These are phyloP conservation scores for Beauveria sp. DNA, from an alignment of 2,329 filamentous ascomycete genomes.

Conservation along the genomic window DNA sequence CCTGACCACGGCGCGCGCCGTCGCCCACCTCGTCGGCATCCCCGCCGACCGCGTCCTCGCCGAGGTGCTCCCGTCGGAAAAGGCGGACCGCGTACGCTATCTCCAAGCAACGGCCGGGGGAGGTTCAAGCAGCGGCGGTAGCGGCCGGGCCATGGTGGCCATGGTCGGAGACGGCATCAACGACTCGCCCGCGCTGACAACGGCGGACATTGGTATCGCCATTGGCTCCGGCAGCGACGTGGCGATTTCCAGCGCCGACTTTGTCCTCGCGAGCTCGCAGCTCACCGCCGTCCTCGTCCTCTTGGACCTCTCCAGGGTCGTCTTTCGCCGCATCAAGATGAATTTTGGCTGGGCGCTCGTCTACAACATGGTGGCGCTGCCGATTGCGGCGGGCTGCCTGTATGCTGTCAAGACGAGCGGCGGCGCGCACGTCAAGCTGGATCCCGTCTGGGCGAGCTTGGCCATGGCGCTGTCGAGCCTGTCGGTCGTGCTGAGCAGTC, in stretches of 20 bases:
- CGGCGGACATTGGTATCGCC: constrained; percentile 76
- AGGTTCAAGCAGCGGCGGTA: constrained; percentile 21
- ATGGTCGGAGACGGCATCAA: constrained; percentile 91
- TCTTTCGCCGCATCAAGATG: constrained; percentile 71
- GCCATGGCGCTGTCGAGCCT: constrained; percentile 92
- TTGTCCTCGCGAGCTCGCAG: constrained; percentile 70
- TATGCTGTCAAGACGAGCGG: constrained; percentile 46
- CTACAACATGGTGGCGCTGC: constrained; percentile 73
- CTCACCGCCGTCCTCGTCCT: constrained; percentile 65
- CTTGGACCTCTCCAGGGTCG: constrained; percentile 59
- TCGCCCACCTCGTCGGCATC: constrained; percentile 71
- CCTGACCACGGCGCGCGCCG: constrained; percentile 69
- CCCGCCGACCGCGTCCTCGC: constrained; percentile 68
- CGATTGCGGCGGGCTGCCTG: constrained; percentile 72
- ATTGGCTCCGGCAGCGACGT: constrained; percentile 79
- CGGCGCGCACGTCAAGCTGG: constrained; percentile 53
- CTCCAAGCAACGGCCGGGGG: constrained; percentile 44
- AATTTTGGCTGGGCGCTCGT: constrained; percentile 82
- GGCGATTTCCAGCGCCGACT: constrained; percentile 71
- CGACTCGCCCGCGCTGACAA: constrained; percentile 73
- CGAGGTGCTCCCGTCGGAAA: constrained; percentile 77
- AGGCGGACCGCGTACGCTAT: constrained; percentile 62
- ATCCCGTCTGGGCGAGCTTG: constrained; percentile 79
- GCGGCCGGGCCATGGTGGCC: constrained; percentile 50
- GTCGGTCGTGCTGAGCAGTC: constrained; percentile 76